Evolutionary conservation across 2,329 filamentous ascomycete genomes (phyloP).

Genomic region (Ophiostoma ulmi): DNA sequence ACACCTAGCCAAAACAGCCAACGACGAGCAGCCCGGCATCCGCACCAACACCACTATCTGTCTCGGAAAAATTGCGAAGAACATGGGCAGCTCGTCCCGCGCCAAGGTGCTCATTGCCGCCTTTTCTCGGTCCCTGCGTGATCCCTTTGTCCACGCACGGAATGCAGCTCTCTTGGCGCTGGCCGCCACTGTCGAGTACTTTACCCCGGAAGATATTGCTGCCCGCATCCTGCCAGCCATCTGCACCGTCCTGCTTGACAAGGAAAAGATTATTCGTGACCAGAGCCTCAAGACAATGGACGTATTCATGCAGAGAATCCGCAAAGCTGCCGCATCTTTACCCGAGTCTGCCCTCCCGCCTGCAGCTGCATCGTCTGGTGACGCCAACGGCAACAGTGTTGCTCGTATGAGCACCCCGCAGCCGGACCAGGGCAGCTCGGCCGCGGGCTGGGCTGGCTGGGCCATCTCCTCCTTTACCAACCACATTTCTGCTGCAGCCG

Average conservation of each 20-base stretch:
- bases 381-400: conserved; percentile 46
- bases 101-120: conserved; percentile 90
- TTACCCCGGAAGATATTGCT: conserved; percentile 85
- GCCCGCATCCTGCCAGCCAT: conserved; percentile 75
- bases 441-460: conserved; percentile 81
- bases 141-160: conserved; percentile 90
- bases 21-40: conserved; percentile 95
- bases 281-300: conserved; percentile 88
- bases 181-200: conserved; percentile 77
- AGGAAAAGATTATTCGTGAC: conserved; percentile 89
- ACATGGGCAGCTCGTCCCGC: conserved; percentile 71
- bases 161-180: conserved; percentile 85
- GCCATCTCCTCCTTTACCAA: conserved; percentile 98
- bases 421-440: conserved; percentile 39
- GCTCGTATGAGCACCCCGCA: conserved; percentile 79
- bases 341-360: conserved; percentile 74
- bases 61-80: conserved; percentile 89
- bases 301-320: conserved; percentile 73
- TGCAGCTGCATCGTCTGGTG: conserved; percentile 41
- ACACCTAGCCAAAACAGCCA: conserved; percentile 89
- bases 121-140: conserved; percentile 80
- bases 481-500: conserved; percentile 76
- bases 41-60: conserved; percentile 98
- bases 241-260: conserved; percentile 81
- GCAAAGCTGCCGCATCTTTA: conserved; percentile 71